These are phyloP conservation scores for Floccularia luteovirens DNA, from an alignment of 768 basidiomycete genomes.

Conservation along the genomic window DNA sequence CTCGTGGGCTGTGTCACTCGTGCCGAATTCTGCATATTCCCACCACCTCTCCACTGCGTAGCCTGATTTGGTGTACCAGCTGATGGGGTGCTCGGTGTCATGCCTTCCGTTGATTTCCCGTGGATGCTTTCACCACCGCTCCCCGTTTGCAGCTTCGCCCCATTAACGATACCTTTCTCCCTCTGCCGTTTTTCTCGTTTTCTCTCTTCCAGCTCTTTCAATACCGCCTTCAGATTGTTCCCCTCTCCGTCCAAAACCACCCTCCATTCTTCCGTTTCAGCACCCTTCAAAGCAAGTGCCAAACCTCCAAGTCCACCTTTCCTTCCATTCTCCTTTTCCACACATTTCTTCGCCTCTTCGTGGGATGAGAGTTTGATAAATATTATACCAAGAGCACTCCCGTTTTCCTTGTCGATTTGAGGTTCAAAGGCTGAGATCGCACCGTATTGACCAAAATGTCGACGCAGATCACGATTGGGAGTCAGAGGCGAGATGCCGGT, in stretches of 20 bases:
- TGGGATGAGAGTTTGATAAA: slow-evolving; percentile 59
- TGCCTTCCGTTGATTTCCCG: slow-evolving; percentile 7
- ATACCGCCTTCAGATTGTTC: slow-evolving; percentile 49
- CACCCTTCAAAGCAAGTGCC: slow-evolving; percentile 12
- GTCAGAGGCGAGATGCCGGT: slow-evolving; percentile 67
- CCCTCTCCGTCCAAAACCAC: slow-evolving; percentile 81
- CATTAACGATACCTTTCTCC: slow-evolving; percentile 4
- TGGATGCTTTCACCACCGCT: slow-evolving; percentile 8
- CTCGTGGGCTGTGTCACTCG: no score
- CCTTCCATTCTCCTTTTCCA: slow-evolving; percentile 61
- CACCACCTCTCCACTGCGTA: slow-evolving; percentile 1
- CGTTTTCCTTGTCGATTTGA: slow-evolving; percentile 74
- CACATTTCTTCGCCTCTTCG: slow-evolving; percentile 62
- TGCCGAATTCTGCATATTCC: background rate
- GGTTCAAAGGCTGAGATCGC: slow-evolving; percentile 59
- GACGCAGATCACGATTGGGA: slow-evolving; percentile 54
- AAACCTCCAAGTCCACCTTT: slow-evolving; percentile 35
- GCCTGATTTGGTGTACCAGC: slow-evolving; percentile 7
- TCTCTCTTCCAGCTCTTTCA: slow-evolving; percentile 58
- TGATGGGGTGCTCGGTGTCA: slow-evolving; percentile 8
- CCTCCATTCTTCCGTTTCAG: slow-evolving; percentile 52
- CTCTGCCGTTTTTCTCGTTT: slow-evolving; percentile 21
- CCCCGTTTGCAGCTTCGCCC: background rate
- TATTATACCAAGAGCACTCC: slow-evolving; percentile 76
- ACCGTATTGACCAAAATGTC: slow-evolving; percentile 60